phyloP scores from a whole-genome alignment of 2,329 filamentous ascomycete species.

The Ophiostoma angusticollis region DNA sequence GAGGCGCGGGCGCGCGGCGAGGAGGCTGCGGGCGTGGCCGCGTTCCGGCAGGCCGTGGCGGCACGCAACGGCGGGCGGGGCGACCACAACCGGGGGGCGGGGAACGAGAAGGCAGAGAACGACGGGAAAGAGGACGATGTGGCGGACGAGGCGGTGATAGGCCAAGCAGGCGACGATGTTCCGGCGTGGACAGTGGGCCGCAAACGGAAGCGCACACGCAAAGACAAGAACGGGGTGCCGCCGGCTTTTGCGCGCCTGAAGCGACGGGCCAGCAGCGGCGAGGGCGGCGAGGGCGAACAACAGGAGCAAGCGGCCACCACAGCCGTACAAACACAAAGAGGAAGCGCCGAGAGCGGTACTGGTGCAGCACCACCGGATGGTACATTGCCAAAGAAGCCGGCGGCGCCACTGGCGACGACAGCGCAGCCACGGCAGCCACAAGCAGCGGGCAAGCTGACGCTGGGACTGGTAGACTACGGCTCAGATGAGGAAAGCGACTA shows the following conservation, averaged over 20 bases:
- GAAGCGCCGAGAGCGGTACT: too few relatives aligned
- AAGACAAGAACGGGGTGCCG: slow-evolving; percentile 8
- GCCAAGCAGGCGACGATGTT: slow-evolving; percentile 5
- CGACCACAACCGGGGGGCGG: slow-evolving; percentile 5
- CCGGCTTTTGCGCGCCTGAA: slow-evolving; percentile 12
- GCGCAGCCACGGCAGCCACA: slow-evolving; percentile 13
- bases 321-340: background rate
- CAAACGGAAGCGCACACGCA: slow-evolving; percentile 14
- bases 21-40: slow-evolving; percentile 41
- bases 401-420: slow-evolving; percentile 6
- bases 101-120: slow-evolving; percentile 5
- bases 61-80: slow-evolving; percentile 2
- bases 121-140: slow-evolving; percentile 10
- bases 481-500: slow-evolving; percentile 35
- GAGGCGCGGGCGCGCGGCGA: slow-evolving; percentile 42
- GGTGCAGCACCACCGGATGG: too few relatives aligned
- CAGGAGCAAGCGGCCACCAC: slow-evolving; percentile 9
- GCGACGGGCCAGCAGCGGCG: slow-evolving; percentile 6
- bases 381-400: background rate
- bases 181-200: slow-evolving; percentile 7
- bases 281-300: slow-evolving; percentile 16
- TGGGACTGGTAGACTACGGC: slow-evolving; percentile 41
- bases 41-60: slow-evolving; percentile 33
- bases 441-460: slow-evolving; percentile 17
- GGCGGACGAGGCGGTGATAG: too few relatives aligned